A percentile compares a stretch with the other conserved stretches of the same genome.
Evolutionary conservation across 208 protist species (phyloP).

Genomic region (Vickermania spadyakhi): DNA sequence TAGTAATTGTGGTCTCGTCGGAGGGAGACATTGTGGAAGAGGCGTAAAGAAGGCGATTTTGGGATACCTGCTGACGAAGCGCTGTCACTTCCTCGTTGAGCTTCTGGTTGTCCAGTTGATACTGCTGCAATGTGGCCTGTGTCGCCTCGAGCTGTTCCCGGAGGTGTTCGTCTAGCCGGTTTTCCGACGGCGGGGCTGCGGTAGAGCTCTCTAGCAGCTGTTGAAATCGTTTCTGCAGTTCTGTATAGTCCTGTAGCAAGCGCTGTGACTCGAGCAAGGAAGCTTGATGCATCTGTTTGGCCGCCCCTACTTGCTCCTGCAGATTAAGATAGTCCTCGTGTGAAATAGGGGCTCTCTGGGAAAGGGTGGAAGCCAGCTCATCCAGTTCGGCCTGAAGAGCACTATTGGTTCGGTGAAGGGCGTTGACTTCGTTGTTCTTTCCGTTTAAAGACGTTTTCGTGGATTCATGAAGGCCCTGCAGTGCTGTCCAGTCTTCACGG

Average conservation of each 20-base stretch:
- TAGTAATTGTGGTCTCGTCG: too few species aligned
- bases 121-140: too few species aligned
- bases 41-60: too few species aligned
- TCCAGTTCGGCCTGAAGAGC: neutral
- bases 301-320: neutral
- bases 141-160: too few species aligned
- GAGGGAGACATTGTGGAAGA: too few species aligned
- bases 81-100: neutral
- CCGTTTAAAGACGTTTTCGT: neutral
- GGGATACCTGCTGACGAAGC: constrained; percentile 1
- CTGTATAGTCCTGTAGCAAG: neutral
- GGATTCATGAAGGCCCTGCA: neutral
- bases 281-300: neutral
- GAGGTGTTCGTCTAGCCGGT: too few species aligned
- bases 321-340: neutral
- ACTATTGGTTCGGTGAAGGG: neutral
- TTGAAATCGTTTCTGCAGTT: neutral
- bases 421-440: neutral
- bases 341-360: neutral
- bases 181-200: too few species aligned
- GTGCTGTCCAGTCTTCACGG: neutral
- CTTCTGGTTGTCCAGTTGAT: too few species aligned
- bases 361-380: neutral
- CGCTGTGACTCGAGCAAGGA: neutral
- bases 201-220: too few species aligned